Evolutionary conservation across 1,284 basidiomycete species (phyloP).

Genomic region (Malassezia equina): DNA sequence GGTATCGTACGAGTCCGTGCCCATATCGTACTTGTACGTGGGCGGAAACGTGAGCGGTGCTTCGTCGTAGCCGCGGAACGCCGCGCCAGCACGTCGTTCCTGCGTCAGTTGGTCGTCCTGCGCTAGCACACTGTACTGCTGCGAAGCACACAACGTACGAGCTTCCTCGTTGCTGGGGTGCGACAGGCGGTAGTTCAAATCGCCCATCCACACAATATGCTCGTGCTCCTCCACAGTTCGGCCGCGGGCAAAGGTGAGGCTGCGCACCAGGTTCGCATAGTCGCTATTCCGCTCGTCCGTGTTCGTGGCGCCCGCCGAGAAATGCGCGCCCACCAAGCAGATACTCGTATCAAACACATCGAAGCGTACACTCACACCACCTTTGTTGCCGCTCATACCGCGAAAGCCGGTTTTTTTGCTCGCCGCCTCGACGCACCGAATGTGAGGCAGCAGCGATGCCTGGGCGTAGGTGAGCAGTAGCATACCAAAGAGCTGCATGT

Average conservation of each 20-base stretch:
- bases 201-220: constrained; percentile 80
- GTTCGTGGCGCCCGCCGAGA: constrained; percentile 84
- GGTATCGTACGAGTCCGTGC: constrained; percentile 75
- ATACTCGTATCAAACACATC: constrained; percentile 81
- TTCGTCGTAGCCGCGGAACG: constrained; percentile 76
- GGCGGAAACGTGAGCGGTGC: constrained; percentile 77
- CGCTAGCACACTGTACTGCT: constrained; percentile 59
- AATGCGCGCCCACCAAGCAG: constrained; percentile 89
- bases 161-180: constrained; percentile 66
- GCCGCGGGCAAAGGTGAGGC: constrained; percentile 75
- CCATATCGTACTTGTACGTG: constrained; percentile 73
- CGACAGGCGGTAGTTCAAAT: constrained; percentile 86
- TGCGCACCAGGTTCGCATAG: constrained; percentile 73
- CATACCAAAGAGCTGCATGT: constrained; percentile 92
- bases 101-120: constrained; percentile 57
- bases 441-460: constrained; percentile 62
- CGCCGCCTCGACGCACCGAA: constrained; percentile 81
- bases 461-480: constrained; percentile 78
- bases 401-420: constrained; percentile 92
- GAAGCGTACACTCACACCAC: constrained; percentile 78
- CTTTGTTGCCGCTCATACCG: constrained; percentile 89
- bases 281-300: constrained; percentile 84
- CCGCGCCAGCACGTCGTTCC: constrained; percentile 41
- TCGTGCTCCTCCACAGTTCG: constrained; percentile 81
- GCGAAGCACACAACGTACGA: constrained; percentile 55